Evolutionary conservation across 2,329 filamentous ascomycete species (phyloP).

Genomic region (Colletotrichum navitas): DNA sequence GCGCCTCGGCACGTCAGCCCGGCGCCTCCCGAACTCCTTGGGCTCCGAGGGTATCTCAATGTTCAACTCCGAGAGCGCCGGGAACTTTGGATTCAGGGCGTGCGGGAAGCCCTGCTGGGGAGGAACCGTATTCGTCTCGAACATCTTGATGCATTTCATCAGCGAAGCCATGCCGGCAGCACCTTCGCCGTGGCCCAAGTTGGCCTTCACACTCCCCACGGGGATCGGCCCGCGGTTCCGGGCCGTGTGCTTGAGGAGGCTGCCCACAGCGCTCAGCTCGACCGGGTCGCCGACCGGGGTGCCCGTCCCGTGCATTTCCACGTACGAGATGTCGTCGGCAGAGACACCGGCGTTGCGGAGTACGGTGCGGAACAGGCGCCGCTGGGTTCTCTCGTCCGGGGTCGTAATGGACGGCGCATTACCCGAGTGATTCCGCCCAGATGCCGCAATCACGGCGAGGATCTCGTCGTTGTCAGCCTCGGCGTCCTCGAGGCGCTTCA

Average conservation of each 20-base stretch:
- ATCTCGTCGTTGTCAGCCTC: constrained; percentile 61
- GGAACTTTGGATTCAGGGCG: constrained; percentile 12
- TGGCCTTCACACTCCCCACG: constrained; percentile 36
- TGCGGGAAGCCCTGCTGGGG: constrained; percentile 44
- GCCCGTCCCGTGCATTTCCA: constrained; percentile 62
- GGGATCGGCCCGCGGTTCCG: background rate
- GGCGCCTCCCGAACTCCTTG: no score
- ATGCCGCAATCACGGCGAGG: constrained; percentile 55
- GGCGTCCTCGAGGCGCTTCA: constrained; percentile 62
- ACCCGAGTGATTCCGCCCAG: constrained; percentile 58
- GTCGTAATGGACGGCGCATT: constrained; percentile 49
- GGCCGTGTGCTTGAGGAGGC: constrained; percentile 38
- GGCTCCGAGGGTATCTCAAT: no score
- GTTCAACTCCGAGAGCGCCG: background rate
- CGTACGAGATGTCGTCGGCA: constrained; percentile 45
- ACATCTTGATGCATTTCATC: constrained; percentile 47
- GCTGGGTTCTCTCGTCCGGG: constrained; percentile 42
- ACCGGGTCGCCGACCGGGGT: constrained; percentile 60
- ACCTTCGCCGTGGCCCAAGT: constrained; percentile 43
- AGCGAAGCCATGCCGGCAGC: constrained; percentile 49
- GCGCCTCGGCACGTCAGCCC: constrained; percentile 28
- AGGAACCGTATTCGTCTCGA: constrained; percentile 49
- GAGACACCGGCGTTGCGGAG: constrained; percentile 52
- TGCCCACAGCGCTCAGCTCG: constrained; percentile 57
- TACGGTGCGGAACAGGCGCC: constrained; percentile 20